Percentiles rank a stretch among this genome's conserved stretches.
These are phyloP conservation scores for Bipolaris oryzae DNA, from an alignment of 2,329 filamentous ascomycete species.

Conservation along the genomic window DNA sequence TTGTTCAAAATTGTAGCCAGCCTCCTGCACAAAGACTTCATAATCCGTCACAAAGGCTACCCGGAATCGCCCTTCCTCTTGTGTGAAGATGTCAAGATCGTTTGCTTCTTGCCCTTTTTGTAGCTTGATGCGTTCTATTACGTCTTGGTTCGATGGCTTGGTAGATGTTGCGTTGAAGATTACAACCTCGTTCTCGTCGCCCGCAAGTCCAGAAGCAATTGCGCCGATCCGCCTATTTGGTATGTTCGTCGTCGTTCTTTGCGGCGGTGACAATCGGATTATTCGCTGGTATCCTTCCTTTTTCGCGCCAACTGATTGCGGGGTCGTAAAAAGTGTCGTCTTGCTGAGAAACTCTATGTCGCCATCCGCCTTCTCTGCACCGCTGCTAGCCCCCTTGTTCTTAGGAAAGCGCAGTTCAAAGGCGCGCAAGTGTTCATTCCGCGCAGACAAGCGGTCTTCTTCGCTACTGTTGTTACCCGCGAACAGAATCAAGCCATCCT, in stretches of 20 bases:
- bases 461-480: conserved; percentile 80
- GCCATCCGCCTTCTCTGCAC: conserved; percentile 39
- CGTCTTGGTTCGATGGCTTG: conserved; percentile 54
- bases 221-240: conserved; percentile 71
- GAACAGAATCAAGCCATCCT: conserved; percentile 62
- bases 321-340: conserved; percentile 57
- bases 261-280: conserved; percentile 62
- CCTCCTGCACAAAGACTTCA: conserved; percentile 71
- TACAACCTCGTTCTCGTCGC: conserved; percentile 73
- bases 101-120: conserved; percentile 63
- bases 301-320: conserved; percentile 48
- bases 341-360: conserved; percentile 57
- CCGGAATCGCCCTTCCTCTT: conserved; percentile 66
- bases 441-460: conserved; percentile 72
- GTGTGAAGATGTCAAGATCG: conserved; percentile 73
- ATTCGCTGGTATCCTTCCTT: conserved; percentile 66
- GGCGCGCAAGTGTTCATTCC: conserved; percentile 82
- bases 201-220: conserved; percentile 77
- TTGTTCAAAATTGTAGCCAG: conserved; percentile 58
- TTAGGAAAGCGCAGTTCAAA: conserved; percentile 68
- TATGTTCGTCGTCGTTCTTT: conserved; percentile 51
- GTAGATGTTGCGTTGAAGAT: conserved; percentile 72
- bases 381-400: conserved; percentile 45
- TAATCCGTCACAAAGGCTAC: conserved; percentile 80
- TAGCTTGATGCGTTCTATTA: conserved; percentile 61